These are phyloP conservation scores for Irpex sp. DNA, from an alignment of 1,284 basidiomycete species.

Conservation along the genomic window DNA sequence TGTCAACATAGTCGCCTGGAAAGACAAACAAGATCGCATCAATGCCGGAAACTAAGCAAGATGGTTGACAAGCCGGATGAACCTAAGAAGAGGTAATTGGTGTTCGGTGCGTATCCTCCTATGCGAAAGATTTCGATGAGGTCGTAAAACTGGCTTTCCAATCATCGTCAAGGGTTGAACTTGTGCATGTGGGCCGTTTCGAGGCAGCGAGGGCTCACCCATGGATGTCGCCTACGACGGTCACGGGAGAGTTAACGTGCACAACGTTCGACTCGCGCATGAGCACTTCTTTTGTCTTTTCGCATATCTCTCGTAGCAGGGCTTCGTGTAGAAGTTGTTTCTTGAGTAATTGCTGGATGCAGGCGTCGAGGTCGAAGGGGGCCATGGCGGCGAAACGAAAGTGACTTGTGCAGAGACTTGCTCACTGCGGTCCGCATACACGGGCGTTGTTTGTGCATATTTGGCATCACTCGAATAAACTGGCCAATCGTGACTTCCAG, in stretches of 20 bases:
- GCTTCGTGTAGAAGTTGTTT: conserved; percentile 94
- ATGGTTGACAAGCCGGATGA: conserved; percentile 26
- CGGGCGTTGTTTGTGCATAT: background rate
- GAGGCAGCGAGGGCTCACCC: conserved; percentile 59
- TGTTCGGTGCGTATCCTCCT: conserved; percentile 94
- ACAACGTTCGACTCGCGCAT: conserved; percentile 99
- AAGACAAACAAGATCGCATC: conserved; percentile 3
- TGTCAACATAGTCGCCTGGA: conserved; percentile 95
- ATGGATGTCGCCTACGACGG: conserved; percentile 98
- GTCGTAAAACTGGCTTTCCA: conserved; percentile 94
- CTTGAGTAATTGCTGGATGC: conserved; percentile 84
- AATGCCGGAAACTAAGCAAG: conserved; percentile 8
- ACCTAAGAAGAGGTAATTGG: conserved; percentile 98
- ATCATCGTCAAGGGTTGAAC: background rate
- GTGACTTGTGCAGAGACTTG: background rate
- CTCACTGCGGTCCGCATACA: background rate
- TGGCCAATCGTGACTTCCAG: background rate
- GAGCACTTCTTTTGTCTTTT: conserved; percentile 96
- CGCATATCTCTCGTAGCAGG: conserved; percentile 92
- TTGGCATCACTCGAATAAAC: background rate
- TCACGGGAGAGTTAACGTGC: conserved; percentile 96
- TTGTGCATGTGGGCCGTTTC: background rate
- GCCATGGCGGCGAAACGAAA: conserved; percentile 50
- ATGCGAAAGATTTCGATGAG: conserved; percentile 98
- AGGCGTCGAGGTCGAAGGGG: conserved; percentile 93